Percentiles rank a stretch among this genome's conserved stretches.
phyloP scores from a whole-genome alignment of 2,329 filamentous ascomycete genomes.

The Fusarium coicis region DNA sequence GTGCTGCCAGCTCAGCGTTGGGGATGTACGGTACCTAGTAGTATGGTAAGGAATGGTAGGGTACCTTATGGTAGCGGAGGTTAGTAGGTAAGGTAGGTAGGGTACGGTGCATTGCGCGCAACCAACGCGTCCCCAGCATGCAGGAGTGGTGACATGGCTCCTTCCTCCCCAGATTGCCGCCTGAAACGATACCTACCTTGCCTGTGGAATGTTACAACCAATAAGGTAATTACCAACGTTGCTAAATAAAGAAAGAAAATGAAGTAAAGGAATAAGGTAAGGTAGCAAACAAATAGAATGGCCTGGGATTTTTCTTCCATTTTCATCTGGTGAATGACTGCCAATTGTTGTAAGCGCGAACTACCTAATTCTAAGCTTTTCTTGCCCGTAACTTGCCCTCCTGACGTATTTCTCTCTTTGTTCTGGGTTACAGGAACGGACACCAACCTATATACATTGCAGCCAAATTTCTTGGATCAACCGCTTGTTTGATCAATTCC shows the following conservation, averaged over 20 bases:
- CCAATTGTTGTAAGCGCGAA: neutral
- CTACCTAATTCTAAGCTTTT: neutral
- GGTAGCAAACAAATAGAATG: neutral
- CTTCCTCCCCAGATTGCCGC: neutral
- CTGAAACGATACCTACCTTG: neutral
- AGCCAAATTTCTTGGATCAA: conserved; percentile 80
- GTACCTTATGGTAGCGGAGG: neutral
- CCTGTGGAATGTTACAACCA: neutral
- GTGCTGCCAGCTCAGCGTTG: conserved; percentile 15
- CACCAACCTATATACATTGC: conserved; percentile 98
- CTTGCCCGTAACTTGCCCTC: neutral
- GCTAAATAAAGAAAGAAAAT: neutral
- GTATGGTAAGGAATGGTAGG: conserved; percentile 1
- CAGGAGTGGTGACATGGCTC: conserved; percentile 12
- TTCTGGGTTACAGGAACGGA: conserved; percentile 58
- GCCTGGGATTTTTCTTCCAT: neutral
- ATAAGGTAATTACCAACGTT: neutral
- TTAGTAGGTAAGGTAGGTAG: too few relatives aligned
- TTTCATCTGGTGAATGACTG: neutral
- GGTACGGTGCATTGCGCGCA: conserved; percentile 28
- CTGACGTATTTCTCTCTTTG: neutral
- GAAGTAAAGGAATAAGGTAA: neutral
- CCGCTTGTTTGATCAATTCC: conserved; percentile 88
- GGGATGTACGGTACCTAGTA: conserved; percentile 29
- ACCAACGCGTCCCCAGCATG: conserved; percentile 38